A percentile compares a stretch with the other conserved stretches of the same genome.
phyloP scores from a whole-genome alignment of 495 filamentous ascomycete genomes.

The Lophium mytilinum region DNA sequence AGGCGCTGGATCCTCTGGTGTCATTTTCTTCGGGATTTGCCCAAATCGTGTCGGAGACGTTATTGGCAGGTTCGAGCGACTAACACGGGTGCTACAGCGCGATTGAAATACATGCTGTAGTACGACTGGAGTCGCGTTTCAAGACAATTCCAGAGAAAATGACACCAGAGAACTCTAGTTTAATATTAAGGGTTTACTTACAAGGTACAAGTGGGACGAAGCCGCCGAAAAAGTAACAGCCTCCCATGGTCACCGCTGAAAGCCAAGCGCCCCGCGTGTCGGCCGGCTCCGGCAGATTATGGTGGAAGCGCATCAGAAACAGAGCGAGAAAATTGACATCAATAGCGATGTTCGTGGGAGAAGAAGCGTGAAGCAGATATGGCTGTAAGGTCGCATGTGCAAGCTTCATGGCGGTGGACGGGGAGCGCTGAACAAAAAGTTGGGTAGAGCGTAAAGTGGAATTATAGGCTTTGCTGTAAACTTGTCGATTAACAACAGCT shows the following conservation, averaged over 20 bases:
- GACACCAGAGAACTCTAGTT: too few relatives aligned
- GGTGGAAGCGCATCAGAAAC: constrained; percentile 15
- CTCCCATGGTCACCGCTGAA: constrained; percentile 8
- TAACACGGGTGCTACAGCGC: too few relatives aligned
- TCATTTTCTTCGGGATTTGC: too few relatives aligned
- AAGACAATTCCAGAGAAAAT: too few relatives aligned
- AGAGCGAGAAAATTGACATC: not conserved
- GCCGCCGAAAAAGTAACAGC: constrained; percentile 15
- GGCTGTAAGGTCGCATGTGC: not conserved
- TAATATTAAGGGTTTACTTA: too few relatives aligned
- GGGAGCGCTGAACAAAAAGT: constrained; percentile 9
- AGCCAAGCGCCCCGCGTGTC: constrained; percentile 5
- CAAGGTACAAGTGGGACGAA: constrained; percentile 12
- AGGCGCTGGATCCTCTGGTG: too few relatives aligned
- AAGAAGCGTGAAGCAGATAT: not conserved
- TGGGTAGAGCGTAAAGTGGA: constrained; percentile 4
- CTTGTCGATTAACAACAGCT: not conserved
- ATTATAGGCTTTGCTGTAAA: not conserved
- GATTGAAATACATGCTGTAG: too few relatives aligned
- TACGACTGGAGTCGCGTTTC: too few relatives aligned
- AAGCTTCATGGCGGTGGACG: not conserved
- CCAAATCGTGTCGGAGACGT: too few relatives aligned
- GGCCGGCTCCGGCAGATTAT: constrained; percentile 5
- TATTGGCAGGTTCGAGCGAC: too few relatives aligned
- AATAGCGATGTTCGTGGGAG: not conserved